Conservation (phyloP, 2,329 filamentous ascomycete species). For the Monosporascus sp. region DNA sequence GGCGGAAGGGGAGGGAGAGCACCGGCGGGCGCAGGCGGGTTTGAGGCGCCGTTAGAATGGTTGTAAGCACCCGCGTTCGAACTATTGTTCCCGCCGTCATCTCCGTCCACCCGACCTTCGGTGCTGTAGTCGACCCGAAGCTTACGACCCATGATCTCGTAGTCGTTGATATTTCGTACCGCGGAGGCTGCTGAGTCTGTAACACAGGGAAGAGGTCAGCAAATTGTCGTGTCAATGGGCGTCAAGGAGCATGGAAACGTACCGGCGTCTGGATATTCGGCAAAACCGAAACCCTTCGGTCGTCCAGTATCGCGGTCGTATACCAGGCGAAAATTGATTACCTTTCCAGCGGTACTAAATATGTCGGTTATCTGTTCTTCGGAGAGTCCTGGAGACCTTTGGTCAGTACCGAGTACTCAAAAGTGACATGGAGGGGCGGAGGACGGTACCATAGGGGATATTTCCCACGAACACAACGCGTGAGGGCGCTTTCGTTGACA, state of each 20-base stretch:
- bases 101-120: slow-evolving; percentile 71
- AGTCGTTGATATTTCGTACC: slow-evolving; percentile 90
- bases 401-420: background rate
- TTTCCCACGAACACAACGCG: slow-evolving; percentile 82
- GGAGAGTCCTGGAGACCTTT: slow-evolving; percentile 64
- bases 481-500: slow-evolving; percentile 70
- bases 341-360: slow-evolving; percentile 83
- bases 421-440: background rate
- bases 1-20: slow-evolving; percentile 75
- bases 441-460: slow-evolving; percentile 65
- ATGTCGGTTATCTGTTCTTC: slow-evolving; percentile 96
- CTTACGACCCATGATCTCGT: slow-evolving; percentile 91
- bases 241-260: slow-evolving; percentile 15
- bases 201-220: slow-evolving; percentile 1
- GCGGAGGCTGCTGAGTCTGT: slow-evolving; percentile 79
- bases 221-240: background rate
- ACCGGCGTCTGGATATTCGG: slow-evolving; percentile 91
- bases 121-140: slow-evolving; percentile 94
- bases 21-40: slow-evolving; percentile 35
- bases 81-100: slow-evolving; percentile 35
- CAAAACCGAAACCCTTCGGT: slow-evolving; percentile 94
- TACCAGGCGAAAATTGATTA: slow-evolving; percentile 86
- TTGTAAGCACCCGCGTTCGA: slow-evolving; percentile 13
- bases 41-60: slow-evolving; percentile 23
- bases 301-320: slow-evolving; percentile 93